Base-by-base conservation (phyloP, 2,329 filamentous ascomycete genomes). In the Chaetomiaceae sp. region DNA sequence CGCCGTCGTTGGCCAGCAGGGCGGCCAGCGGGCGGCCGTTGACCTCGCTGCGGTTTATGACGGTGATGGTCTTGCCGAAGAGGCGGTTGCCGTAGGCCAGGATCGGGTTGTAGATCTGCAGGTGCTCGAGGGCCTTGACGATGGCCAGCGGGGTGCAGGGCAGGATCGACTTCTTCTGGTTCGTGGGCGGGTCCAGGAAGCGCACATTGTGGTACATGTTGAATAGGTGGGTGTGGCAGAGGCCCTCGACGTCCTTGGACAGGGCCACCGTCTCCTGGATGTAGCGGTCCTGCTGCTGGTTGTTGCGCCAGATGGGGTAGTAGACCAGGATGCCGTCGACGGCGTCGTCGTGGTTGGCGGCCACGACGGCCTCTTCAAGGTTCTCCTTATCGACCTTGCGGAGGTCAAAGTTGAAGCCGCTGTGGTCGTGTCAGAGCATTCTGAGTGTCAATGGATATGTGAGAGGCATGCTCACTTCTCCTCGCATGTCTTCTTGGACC, bases 131-230 rank as follows among this genome's bases (percentile, higher is more conserved):
- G 62, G 97, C 95, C 79, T 99, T 99, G 76, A 97, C 89, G 56
- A 96, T 87, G 23, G 94, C 94, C 22, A 99, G 81, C 15, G 94
- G 94, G 2, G 94, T 99, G 78, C 94, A 99, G 5, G 94, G 94
- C 48, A 99, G 76, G 61, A 97, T 89, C 45, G 87, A 95, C 76
- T 99, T 97, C 70, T 89, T 88, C 54, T 76, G 78, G 70, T 90
- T 88, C 39, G 78, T 71, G 4, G 87, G 86, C 22, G 84, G 76
- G 72, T 99, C 94, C 53, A 99, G 79, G 76, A 91, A 97, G 61
- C 94, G 89, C 65, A 95, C 83, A 75, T 99, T 99, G 77, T 96
- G 89, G 75, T 97, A 99, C 91, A 99, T 96, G 80, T 99, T 99
- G 82, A 92, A 91, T 67, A 97, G 87, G 74, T 97, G 91, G 68